Evolutionary conservation across 306 rosid genomes (phyloP), one percentile per base, ranked within the genome.

Genomic region (Adenanthera pavonina): DNA sequence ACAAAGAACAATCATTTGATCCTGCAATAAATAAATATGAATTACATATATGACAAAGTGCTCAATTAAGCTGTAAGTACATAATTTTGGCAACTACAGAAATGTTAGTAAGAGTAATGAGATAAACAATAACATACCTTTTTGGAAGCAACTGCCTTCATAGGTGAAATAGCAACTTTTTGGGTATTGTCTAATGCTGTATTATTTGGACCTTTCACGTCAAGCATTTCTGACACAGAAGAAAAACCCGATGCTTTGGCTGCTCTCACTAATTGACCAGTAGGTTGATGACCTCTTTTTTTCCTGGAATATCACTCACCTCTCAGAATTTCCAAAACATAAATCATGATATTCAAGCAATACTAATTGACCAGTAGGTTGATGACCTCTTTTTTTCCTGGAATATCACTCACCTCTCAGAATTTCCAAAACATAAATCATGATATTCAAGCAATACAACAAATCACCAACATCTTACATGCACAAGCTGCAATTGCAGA

Each of bases 401-500:
- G 48, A 76, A 71, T 35, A 62, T 52, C 13, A 71, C 43, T 44
- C 65, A 7, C 67, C 35, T 33, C 36, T 85, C 62, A 80, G 75
- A 83, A 81, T 52, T 76, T 4, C 8, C 44, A 78, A 61, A 54
- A 69, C 52, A 44, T 13, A 35, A 46, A 56, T 19, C 3, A 33
- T 40, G 19, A 19, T 12, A 57, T 57, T 19, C 71, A 17, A 43
- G 52, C 9, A 14, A 36, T 14, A 81, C 19, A 1, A 47, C n/a
- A 20, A 9, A 19, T 65, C 68, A 33, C 3, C 11, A 46, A 67
- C 62, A 71, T 60, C 91, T 84, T 82, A 88, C 99, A 72, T 84
- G 93, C 99, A 95, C 17, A 38, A 12, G 76, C 98, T 95, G 64
- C 98, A 93, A 67, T 92, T 93, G 87, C 99, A 95, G 16, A 81